Base-by-base conservation (phyloP, 2,329 filamentous ascomycete genomes). In the Aspergillus chevalieri region DNA sequence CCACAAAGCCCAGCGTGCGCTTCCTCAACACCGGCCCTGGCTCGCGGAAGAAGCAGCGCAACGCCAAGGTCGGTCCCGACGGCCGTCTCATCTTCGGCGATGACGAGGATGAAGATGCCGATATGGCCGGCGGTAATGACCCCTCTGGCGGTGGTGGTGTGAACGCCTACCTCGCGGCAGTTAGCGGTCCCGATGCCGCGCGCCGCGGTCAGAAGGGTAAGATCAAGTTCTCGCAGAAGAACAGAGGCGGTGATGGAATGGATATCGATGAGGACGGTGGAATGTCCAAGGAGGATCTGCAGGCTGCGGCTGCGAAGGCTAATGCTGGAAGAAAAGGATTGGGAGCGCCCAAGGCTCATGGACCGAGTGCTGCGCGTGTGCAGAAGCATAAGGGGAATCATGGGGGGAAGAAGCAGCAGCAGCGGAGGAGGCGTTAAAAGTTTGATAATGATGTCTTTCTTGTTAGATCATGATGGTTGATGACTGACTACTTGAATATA, bases 1-100 rank as follows among this genome's bases (percentile, higher is more conserved):
- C 88, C 4, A 95, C 89, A 9, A 92, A 90, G 68, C 92, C 91
- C 21, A 69, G 64, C 47, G 61, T 72, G n/a, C 68, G 71, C 38
- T 72, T 73, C 65, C 61, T 71, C 43, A 69, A 71, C 55, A 66
- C 64, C 26, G 65, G 64, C 6, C 62, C 65, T 30, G 61, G 65
- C n/a, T 65, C 65, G 28, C 64, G 65, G 48, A 68, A 65, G 51
- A 68, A 65, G 52, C 72, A 69, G 55, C 72, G 63, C 26, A 59
- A 69, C 42, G 70, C 72, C 45, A 72, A 69, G 56, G 57, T 71
- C 48, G 72, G 73, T 44, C 64, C 68, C 19, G 71, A 75, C 39
- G 73, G 73, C 43, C 73, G 72, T 57, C 64, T 75, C 7, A 52
- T 75, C 36, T 64, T 75, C n/a, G 69, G 66, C 21, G 64, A 65